phyloP scores from a whole-genome alignment of 2,329 filamentous ascomycete genomes.

The Fusarium stilboides region DNA sequence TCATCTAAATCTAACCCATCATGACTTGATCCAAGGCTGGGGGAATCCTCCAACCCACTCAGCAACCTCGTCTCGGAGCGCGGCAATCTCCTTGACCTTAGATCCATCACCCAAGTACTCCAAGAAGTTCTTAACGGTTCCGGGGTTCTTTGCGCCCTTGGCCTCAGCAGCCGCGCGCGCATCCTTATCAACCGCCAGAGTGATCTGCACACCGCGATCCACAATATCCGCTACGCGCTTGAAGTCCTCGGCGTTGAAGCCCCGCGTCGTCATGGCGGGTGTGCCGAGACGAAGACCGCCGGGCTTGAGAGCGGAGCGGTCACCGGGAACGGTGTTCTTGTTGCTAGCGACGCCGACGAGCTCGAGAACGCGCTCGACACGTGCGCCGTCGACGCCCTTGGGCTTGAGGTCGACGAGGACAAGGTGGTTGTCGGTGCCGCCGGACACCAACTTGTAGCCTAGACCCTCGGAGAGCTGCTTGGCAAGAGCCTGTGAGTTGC shows the following conservation, averaged over 20 bases:
- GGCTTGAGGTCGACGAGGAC: slow-evolving; percentile 91
- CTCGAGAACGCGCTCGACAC: slow-evolving; percentile 89
- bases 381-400: slow-evolving; percentile 85
- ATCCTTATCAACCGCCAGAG: slow-evolving; percentile 79
- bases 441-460: slow-evolving; percentile 89
- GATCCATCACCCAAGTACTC: slow-evolving; percentile 77
- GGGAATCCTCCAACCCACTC: slow-evolving; percentile 74
- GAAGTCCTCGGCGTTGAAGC: slow-evolving; percentile 88
- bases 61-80: slow-evolving; percentile 77
- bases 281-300: slow-evolving; percentile 92
- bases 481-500: slow-evolving; percentile 90
- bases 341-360: slow-evolving; percentile 93
- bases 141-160: slow-evolving; percentile 74
- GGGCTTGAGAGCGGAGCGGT: slow-evolving; percentile 90
- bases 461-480: slow-evolving; percentile 73
- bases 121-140: slow-evolving; percentile 75
- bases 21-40: slow-evolving; percentile 51
- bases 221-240: slow-evolving; percentile 85
- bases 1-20: slow-evolving; percentile 24
- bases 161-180: slow-evolving; percentile 76
- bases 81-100: slow-evolving; percentile 75
- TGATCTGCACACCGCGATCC: slow-evolving; percentile 83
- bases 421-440: slow-evolving; percentile 95
- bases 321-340: slow-evolving; percentile 97
- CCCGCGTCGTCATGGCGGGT: slow-evolving; percentile 95